Base-by-base conservation (phyloP, 2,329 filamentous ascomycete species). In the Cladosporium halotolerans region DNA sequence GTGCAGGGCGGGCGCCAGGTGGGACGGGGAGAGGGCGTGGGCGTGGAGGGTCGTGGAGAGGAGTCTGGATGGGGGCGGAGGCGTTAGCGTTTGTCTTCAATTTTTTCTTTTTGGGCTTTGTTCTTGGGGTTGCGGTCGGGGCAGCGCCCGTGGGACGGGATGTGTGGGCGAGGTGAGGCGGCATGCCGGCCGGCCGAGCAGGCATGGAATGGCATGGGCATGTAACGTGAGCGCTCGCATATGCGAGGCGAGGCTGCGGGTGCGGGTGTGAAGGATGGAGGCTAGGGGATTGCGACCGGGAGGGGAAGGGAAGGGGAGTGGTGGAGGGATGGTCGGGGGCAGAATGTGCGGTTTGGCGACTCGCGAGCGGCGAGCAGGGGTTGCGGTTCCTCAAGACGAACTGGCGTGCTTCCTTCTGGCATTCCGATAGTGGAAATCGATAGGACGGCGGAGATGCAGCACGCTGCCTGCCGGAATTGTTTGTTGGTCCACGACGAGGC, bases 1-100 rank as follows among this genome's bases (percentile, higher is more conserved):
- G 67, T 83, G 81, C 63, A 92, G 79, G 32, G 76, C 62, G 45
- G 69, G 64, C 52, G 76, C 74, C 32, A 78, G 60, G 55, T 71
- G 68, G 57, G 68, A 64, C 57, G 75, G 70, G 36, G 42, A 42
- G 19, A 53, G 32, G 9, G 47, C 31, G 38, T 43, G 51, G 31
- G 51, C 33, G 51, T 42, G 43, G 38, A 53, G 23, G 43, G 51
- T 47, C 36, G 47, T 43, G n/a, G 51, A 53, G 36, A 53, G 44
- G 11, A 53, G 28, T 38, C 51, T 53, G 36, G 34, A 31, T 3
- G 9, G 34, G 11, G 38, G 38, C 23, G 16, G 9, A 23, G 16
- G 19, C 34, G 44, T 47, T 34, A 43, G 43, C 28, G 40, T 43
- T 39, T 40, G 7, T 34, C 23, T 10, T 32, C 3, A 6, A 38